Percentiles rank a stretch among this genome's conserved stretches.
Conservation (phyloP, 768 basidiomycete genomes). For the Pisolithus sp. region DNA sequence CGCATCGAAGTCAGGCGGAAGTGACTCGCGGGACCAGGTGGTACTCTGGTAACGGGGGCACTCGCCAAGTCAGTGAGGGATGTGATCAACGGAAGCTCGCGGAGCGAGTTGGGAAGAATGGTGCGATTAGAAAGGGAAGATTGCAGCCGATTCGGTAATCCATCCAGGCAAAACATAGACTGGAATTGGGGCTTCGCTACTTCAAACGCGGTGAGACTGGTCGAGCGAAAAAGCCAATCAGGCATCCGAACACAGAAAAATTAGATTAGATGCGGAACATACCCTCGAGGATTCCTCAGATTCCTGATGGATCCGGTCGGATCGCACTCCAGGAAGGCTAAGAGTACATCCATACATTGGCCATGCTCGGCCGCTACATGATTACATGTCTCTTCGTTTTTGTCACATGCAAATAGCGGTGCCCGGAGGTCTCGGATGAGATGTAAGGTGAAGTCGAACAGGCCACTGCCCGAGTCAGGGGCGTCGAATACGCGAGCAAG, state of each 20-base stretch:
- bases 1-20: conserved; percentile 40
- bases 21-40: conserved; percentile 31
- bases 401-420: conserved; percentile 60
- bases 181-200: too few relatives aligned
- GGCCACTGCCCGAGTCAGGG: conserved; percentile 29
- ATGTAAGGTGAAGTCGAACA: conserved; percentile 59
- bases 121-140: too few relatives aligned
- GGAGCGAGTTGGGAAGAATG: conserved; percentile 37
- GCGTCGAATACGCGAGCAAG: conserved; percentile 28
- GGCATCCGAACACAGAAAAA: too few relatives aligned
- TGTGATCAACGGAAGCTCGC: conserved; percentile 43
- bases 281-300: conserved; percentile 59
- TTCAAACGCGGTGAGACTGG: too few relatives aligned
- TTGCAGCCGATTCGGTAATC: too few relatives aligned
- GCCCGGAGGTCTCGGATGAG: conserved; percentile 65
- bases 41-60: conserved; percentile 14
- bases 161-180: too few relatives aligned
- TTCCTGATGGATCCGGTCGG: conserved; percentile 46
- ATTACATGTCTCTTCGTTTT: conserved; percentile 67
- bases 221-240: too few relatives aligned
- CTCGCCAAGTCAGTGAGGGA: conserved; percentile 35
- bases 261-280: too few relatives aligned
- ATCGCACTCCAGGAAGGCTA: conserved; percentile 62
- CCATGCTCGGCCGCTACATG: conserved; percentile 77
- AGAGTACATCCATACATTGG: conserved; percentile 55